phyloP scores from a whole-genome alignment of 2,329 filamentous ascomycete genomes.

The Fusarium nygamai region DNA sequence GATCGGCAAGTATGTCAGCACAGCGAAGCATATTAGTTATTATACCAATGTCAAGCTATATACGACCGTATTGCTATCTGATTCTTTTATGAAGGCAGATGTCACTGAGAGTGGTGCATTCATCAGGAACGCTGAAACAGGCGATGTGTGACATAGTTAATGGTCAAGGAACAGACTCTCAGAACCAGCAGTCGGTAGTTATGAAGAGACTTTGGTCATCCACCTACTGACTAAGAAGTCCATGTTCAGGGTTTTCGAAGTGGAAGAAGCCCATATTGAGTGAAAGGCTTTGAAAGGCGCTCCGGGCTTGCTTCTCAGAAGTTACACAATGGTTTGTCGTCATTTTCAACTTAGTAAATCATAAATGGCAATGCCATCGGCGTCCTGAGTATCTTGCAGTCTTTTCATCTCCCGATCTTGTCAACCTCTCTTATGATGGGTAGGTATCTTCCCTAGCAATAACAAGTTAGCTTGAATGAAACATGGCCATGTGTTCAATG shows the following conservation, averaged over 20 bases:
- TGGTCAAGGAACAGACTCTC: background rate
- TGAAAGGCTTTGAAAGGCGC: background rate
- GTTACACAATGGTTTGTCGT: background rate
- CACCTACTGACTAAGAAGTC: background rate
- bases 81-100: background rate
- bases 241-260: background rate
- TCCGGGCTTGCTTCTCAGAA: background rate
- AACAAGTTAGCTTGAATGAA: background rate
- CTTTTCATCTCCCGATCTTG: background rate
- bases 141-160: background rate
- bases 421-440: conserved; percentile 24
- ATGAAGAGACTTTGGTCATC: background rate
- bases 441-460: conserved; percentile 69
- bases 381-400: background rate
- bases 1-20: background rate
- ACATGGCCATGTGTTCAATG: background rate
- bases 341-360: background rate
- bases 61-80: background rate
- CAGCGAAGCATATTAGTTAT: conserved; percentile 7
- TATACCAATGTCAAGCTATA: conserved; percentile 24
- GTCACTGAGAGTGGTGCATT: background rate
- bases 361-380: background rate
- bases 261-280: background rate
- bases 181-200: background rate
- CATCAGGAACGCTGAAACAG: background rate